phyloP scores from a whole-genome alignment of 768 basidiomycete genomes.

The Termitomyces sp. region DNA sequence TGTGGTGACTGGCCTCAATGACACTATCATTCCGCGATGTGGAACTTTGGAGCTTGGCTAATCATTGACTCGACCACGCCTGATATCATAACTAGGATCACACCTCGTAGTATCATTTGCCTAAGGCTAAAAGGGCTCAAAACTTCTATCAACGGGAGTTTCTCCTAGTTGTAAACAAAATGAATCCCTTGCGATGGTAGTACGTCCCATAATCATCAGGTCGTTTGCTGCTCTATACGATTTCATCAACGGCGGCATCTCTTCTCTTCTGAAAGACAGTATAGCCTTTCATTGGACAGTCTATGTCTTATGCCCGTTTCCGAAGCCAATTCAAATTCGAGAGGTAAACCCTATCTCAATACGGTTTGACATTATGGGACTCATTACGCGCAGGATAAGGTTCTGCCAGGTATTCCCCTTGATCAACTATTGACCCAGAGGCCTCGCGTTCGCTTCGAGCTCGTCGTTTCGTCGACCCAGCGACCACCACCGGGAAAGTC shows the following conservation, averaged over 20 bases:
- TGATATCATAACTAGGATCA: too few species aligned
- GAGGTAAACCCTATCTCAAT: neutral
- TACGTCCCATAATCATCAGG: neutral
- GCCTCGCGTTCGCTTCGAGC: neutral
- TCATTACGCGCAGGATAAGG: neutral
- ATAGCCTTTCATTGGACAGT: neutral
- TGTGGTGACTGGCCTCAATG: neutral
- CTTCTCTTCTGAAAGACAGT: neutral
- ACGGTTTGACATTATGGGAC: neutral
- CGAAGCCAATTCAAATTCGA: neutral
- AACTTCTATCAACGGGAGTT: neutral
- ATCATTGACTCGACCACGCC: too few species aligned
- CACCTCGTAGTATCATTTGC: neutral
- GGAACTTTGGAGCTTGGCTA: neutral
- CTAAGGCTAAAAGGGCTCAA: neutral
- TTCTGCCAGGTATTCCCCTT: neutral
- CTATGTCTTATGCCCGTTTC: too few species aligned
- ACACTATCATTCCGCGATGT: too few species aligned
- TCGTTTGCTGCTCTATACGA: neutral
- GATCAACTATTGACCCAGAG: neutral
- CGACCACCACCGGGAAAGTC: neutral
- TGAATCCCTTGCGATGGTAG: neutral
- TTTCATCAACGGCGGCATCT: neutral
- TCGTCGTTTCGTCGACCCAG: neutral
- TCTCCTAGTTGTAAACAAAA: too few species aligned